Evolutionary conservation across 2,329 filamentous ascomycete species (phyloP), one percentile per base, ranked within the genome.

Genomic region (Coniochaeta pulveracea): DNA sequence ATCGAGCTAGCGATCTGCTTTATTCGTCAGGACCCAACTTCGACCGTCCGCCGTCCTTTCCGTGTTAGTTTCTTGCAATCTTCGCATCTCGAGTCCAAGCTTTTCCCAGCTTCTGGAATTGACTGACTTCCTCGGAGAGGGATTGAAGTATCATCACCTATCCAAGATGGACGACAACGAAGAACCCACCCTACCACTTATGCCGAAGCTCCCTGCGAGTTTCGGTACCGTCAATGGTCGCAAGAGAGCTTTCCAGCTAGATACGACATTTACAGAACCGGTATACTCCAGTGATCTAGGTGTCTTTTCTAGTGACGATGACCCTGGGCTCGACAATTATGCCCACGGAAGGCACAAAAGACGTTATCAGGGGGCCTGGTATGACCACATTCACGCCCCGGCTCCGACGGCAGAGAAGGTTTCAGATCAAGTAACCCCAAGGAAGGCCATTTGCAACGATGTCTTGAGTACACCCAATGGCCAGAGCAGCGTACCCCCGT

Each of bases 271-370:
- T 4, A 31, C 28, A 21, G 28, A 31, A 3, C 7, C 18, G 14
- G 17, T 11, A 4, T 19, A 48, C 74, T 83, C 77, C 14, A 83
- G 80, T 47, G 80, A 85, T 46, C 77, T 78, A 4, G 68, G 75
- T 31, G 52, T 83, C 17, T 85, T 85, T 53, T 83, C 77, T 4
- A 79, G 75, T 49, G 80, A 85, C 38, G 78, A 83, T 45, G 78
- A 82, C 37, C 74, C 75, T 3, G 69, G 70, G 2, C 51, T 77
- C 30, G 76, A 81, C 39, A 78, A 79, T 44, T 82, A 82, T 46
- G 57, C 63, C 16, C 58, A 68, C 30, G 64, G 63, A 1, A 60
- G 47, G 11, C 45, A 64, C 39, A 84, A 82, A 58, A 66, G 63
- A 44, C 66, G 71, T 31, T 76, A 79, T 40, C 58, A 72, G 26